Percentiles rank a stretch among this genome's conserved stretches.
These are phyloP conservation scores for Fulvia fulva DNA, from an alignment of 2,329 filamentous ascomycete species.

Conservation along the genomic window DNA sequence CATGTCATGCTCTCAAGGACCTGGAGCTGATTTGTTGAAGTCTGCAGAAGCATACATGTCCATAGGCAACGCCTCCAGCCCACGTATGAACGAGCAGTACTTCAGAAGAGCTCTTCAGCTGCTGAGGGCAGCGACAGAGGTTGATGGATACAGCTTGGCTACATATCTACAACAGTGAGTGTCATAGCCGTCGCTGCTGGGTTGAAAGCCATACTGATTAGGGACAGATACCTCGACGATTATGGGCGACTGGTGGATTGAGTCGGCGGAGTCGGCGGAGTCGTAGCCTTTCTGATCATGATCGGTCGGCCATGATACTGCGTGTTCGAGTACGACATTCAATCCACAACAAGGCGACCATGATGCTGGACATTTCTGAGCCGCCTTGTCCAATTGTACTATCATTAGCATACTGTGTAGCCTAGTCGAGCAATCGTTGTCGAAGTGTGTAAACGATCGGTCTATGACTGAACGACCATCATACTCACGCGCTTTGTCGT, in stretches of 20 bases:
- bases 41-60: conserved; percentile 53
- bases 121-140: conserved; percentile 41
- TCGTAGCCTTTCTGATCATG: background rate
- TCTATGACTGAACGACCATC: too few species aligned
- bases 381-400: background rate
- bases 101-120: conserved; percentile 47
- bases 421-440: too few species aligned
- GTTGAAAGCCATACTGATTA: background rate
- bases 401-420: background rate
- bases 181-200: background rate
- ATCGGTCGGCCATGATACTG: background rate
- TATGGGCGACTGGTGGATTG: conserved; percentile 36
- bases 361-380: too few species aligned
- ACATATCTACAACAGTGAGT: conserved; percentile 46
- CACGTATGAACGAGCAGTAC: conserved; percentile 42
- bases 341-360: too few species aligned
- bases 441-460: too few species aligned
- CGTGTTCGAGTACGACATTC: too few species aligned
- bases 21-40: conserved; percentile 26
- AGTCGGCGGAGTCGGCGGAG: too few species aligned
- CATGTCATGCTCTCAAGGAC: background rate
- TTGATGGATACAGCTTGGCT: conserved; percentile 42
- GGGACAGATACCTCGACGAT: conserved; percentile 42
- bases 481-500: too few species aligned
- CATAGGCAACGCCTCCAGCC: conserved; percentile 48